Conservation (phyloP, 2,329 filamentous ascomycete genomes). For the Remersonia thermophila region DNA sequence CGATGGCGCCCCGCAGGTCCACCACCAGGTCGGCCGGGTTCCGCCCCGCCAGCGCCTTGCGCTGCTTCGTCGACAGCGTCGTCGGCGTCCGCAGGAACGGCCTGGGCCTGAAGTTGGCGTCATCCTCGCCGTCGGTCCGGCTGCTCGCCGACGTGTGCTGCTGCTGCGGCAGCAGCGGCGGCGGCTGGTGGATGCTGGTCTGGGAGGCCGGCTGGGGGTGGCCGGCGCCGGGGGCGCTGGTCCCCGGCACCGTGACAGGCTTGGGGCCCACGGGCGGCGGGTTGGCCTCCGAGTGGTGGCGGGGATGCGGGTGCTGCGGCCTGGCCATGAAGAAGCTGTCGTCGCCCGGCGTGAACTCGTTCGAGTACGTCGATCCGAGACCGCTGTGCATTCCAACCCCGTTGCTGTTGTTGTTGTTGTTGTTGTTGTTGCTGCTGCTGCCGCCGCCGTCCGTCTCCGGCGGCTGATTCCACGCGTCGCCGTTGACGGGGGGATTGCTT, state of each 20-base stretch:
- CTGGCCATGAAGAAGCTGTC: slow-evolving; percentile 41
- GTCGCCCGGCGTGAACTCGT: slow-evolving; percentile 43
- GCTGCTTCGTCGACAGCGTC: slow-evolving; percentile 50
- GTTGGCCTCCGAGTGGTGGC: background rate
- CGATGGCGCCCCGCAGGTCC: slow-evolving; percentile 70
- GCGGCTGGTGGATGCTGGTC: too few species aligned
- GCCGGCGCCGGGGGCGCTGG: too few species aligned
- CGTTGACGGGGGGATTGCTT: too few species aligned
- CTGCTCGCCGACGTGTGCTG: background rate
- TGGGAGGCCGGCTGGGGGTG: too few species aligned
- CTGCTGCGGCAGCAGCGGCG: too few species aligned
- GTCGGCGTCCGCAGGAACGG: slow-evolving; percentile 60
- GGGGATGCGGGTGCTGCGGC: slow-evolving; percentile 16
- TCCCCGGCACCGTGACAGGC: background rate
- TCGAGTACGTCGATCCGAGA: slow-evolving; percentile 19
- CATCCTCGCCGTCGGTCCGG: background rate
- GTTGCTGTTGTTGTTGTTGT: too few species aligned
- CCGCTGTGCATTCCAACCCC: slow-evolving; percentile 26
- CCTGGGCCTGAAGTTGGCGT: slow-evolving; percentile 14
- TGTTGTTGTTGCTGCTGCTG: too few species aligned
- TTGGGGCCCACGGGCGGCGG: slow-evolving; percentile 2
- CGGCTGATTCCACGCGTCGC: too few species aligned
- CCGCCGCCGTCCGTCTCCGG: too few species aligned
- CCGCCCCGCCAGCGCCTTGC: slow-evolving; percentile 22
- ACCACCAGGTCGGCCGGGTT: slow-evolving; percentile 46